These are phyloP conservation scores for Nicotiana tomentosiformis DNA, from an alignment of 257 asterid genomes.

Conservation along the genomic window DNA sequence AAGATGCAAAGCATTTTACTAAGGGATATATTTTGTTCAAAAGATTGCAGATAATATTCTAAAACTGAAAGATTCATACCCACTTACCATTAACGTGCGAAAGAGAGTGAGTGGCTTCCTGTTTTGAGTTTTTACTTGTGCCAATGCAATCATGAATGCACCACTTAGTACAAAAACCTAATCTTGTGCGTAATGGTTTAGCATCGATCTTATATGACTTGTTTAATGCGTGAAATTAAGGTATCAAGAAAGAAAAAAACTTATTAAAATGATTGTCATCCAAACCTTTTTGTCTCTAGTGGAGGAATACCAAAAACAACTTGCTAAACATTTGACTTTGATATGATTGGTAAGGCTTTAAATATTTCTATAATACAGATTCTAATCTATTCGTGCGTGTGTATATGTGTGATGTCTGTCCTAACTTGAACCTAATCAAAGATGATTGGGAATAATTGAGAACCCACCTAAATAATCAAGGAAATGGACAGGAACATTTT, in stretches of 20 bases:
- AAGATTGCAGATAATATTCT: not conserved
- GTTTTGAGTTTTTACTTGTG: not conserved
- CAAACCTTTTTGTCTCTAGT: slow-evolving; percentile 11
- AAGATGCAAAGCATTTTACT: not conserved
- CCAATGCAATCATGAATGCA: slow-evolving; percentile 5
- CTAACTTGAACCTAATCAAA: slow-evolving; percentile 12
- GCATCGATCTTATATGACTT: not conserved
- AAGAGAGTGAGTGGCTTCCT: not conserved
- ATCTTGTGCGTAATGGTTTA: not conserved
- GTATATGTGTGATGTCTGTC: not conserved
- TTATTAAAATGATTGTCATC: not conserved
- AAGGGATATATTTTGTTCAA: not conserved
- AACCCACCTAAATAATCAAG: slow-evolving; percentile 10
- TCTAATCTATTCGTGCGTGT: not conserved
- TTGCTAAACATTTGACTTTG: slow-evolving; percentile 24
- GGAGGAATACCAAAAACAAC: not conserved
- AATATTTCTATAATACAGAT: not conserved
- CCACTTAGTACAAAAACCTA: not conserved
- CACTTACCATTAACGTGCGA: not conserved
- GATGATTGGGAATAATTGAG: slow-evolving; percentile 22
- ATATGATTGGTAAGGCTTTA: not conserved
- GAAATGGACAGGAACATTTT: not conserved
- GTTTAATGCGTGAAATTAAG: not conserved
- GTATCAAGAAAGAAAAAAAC: not conserved
- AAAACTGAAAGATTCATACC: not conserved